Evolutionary conservation across 2,329 filamentous ascomycete species (phyloP), one percentile per base, ranked within the genome.

Genomic region (Hypoxylon sp.): DNA sequence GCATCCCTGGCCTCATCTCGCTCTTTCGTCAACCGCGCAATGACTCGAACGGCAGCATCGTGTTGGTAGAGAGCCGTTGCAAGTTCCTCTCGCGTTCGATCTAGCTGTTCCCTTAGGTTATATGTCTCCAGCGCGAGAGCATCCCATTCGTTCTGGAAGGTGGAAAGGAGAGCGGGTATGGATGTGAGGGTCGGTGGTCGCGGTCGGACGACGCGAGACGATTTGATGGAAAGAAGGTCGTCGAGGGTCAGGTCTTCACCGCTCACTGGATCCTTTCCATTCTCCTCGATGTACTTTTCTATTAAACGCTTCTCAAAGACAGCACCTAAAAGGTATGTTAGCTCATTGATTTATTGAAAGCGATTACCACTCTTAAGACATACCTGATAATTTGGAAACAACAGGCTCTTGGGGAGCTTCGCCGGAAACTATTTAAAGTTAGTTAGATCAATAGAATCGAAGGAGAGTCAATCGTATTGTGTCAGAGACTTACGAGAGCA

Each of bases 81-180:
- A 62, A 99, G 88, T 83, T 99, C 96, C 82, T 98, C 94, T 72
- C 95, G 87, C 45, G 94, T 97, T 78, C 97, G 93, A 56, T 91
- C 87, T 68, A 99, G 85, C 78, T 97, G 93, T 80, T 98, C 93
- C 82, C 93, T 91, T 66, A 98, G 83, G 73, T 93, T 96, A 80
- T 94, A 98, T 55, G 93, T 93, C 82, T 99, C 96, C 36, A 98
- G 85, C 11, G 95, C 93, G 48, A 98, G 83, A 7, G 94, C 91
- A 79, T 99, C 96, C 96, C 96, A 99, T 85, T 99, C 96, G 80
- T 97, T 97, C 80, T 99, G 96, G 80, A 99, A 98, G 41, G 94
- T 92, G 53, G 93, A 92, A 61, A 99, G 91, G 61, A 99, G 88
- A 17, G 96, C 94, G 21, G 96, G 96, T 77, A 99, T 97, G 38